Evolutionary conservation across 2,329 filamentous ascomycete species (phyloP).

Genomic region (Aspergillus amoenus): DNA sequence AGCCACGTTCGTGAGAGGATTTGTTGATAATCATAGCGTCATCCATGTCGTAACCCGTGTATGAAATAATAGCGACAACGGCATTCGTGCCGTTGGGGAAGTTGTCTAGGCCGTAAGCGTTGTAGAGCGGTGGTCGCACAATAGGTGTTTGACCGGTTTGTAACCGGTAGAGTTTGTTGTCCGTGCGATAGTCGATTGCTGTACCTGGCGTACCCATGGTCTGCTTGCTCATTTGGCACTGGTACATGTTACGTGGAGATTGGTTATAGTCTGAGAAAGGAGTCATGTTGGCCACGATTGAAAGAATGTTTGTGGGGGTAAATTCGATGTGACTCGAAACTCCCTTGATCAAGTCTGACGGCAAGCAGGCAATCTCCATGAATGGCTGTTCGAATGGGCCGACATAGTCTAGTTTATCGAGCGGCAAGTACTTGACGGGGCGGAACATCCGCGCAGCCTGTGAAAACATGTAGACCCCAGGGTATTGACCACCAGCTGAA

Average conservation of each 20-base stretch:
- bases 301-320: slow-evolving; percentile 93
- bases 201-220: slow-evolving; percentile 96
- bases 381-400: slow-evolving; percentile 95
- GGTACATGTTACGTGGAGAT: slow-evolving; percentile 98
- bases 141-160: slow-evolving; percentile 96
- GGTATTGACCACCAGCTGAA: slow-evolving; percentile 90
- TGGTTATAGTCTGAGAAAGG: slow-evolving; percentile 99
- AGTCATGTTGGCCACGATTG: slow-evolving; percentile 97
- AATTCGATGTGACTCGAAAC: slow-evolving; percentile 92
- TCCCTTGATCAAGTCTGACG: slow-evolving; percentile 81
- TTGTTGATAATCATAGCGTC: slow-evolving; percentile 99
- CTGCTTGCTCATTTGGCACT: slow-evolving; percentile 99
- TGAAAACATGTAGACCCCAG: slow-evolving; percentile 91
- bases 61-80: slow-evolving; percentile 95
- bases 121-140: slow-evolving; percentile 87
- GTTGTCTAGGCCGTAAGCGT: slow-evolving; percentile 95
- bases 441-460: slow-evolving; percentile 82
- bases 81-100: slow-evolving; percentile 97
- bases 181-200: slow-evolving; percentile 79
- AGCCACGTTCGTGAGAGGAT: slow-evolving; percentile 90
- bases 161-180: slow-evolving; percentile 94
- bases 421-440: slow-evolving; percentile 85
- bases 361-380: slow-evolving; percentile 95
- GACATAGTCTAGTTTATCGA: slow-evolving; percentile 82
- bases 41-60: slow-evolving; percentile 99